These are phyloP conservation scores for Rhizopogon sp. DNA, from an alignment of 768 basidiomycete genomes.

Conservation along the genomic window DNA sequence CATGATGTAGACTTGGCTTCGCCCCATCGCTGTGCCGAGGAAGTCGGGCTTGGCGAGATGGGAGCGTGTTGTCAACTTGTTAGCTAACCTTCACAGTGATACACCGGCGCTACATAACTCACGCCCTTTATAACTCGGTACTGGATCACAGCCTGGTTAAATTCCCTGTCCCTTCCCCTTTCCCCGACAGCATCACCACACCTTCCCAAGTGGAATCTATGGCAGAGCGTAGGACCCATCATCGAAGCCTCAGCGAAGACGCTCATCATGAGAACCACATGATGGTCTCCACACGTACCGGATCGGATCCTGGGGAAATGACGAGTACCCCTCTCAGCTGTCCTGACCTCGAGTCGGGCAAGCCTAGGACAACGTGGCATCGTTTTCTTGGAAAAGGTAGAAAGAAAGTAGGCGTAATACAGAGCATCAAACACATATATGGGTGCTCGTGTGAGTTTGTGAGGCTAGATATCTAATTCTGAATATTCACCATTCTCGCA, in stretches of 20 bases:
- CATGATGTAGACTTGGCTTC: no score
- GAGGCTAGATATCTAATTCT: neutral
- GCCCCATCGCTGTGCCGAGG: no score
- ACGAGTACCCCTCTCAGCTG: no score
- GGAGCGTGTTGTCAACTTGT: neutral
- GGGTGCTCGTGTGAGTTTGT: slow-evolving; percentile 49
- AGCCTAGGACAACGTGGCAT: neutral
- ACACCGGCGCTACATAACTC: neutral
- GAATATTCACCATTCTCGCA: slow-evolving; percentile 15
- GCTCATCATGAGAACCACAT: neutral
- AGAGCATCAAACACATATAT: slow-evolving; percentile 41
- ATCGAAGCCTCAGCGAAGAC: neutral
- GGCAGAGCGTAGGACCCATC: slow-evolving; percentile 2
- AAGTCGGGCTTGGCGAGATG: no score
- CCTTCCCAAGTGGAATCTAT: neutral
- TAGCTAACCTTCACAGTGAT: neutral
- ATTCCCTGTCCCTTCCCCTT: neutral
- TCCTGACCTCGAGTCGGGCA: neutral
- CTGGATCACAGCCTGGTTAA: neutral
- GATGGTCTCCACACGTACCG: neutral
- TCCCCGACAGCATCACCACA: neutral
- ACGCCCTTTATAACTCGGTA: neutral
- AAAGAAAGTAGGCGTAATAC: slow-evolving; percentile 34
- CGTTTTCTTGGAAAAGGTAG: slow-evolving; percentile 30
- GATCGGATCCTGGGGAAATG: neutral